A percentile compares a stretch with the other conserved stretches of the same genome.
Conservation (phyloP, 2,329 filamentous ascomycete genomes). For the Alternaria triticimaculans region DNA sequence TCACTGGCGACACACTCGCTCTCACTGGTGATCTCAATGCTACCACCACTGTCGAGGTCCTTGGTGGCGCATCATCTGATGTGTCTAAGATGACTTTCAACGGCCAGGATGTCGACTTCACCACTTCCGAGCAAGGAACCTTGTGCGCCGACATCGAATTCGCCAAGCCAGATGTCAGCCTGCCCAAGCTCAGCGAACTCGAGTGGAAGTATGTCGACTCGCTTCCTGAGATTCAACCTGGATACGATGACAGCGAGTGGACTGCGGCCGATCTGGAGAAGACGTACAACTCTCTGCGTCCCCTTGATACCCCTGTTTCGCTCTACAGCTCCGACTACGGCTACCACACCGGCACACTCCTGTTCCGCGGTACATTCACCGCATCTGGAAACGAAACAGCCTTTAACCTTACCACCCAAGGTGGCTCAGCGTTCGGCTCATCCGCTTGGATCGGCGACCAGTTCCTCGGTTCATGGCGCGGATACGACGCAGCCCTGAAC, state of each 20-base stretch:
- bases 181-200: conserved; percentile 66
- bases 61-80: conserved; percentile 63
- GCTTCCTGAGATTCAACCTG: conserved; percentile 69
- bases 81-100: conserved; percentile 69
- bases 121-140: conserved; percentile 52
- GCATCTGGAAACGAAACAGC: conserved; percentile 66
- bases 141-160: conserved; percentile 62
- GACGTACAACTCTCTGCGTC: conserved; percentile 65
- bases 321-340: conserved; percentile 77
- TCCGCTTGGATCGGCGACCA: conserved; percentile 70
- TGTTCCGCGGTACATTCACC: conserved; percentile 74
- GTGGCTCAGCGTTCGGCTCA: conserved; percentile 71
- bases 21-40: conserved; percentile 75
- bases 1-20: conserved; percentile 63
- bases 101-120: conserved; percentile 52
- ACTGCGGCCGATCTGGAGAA: conserved; percentile 62
- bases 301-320: conserved; percentile 66
- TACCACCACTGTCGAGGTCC: conserved; percentile 71
- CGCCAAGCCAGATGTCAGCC: conserved; percentile 55
- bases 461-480: conserved; percentile 70
- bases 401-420: conserved; percentile 67
- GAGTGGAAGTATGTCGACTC: conserved; percentile 74
- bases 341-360: conserved; percentile 70
- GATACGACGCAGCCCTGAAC: conserved; percentile 58
- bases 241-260: conserved; percentile 76